Base-by-base conservation (phyloP, 805 yeast species). In the Yarrowia osloensis region DNA sequence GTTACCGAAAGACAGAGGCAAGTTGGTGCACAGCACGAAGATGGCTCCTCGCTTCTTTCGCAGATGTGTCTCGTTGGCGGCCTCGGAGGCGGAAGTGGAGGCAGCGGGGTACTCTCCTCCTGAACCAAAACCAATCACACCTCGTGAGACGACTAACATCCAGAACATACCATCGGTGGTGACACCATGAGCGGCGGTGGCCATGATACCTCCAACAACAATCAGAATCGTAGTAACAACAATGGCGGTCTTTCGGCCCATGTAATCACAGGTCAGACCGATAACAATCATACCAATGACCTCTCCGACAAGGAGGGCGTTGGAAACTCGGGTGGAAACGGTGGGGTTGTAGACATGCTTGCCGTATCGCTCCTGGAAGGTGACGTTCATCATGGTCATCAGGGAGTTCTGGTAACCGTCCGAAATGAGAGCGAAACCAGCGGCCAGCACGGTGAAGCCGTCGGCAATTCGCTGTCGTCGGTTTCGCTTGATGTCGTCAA, bases 31-130 rank as follows among this genome's bases (percentile, higher is more conserved):
- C 75, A 89, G 70, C 37, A 84, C 82, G 72, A 88, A 87, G 22
- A 83, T 80, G 42, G 87, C 85, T 63, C 95, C 93, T 74, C 95
- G 81, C 11, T 69, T 68, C 72, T 82, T 80, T 8, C 86, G 81
- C 54, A 61, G 44, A 61, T 61, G 66, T 37, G 80, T 71, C 72
- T 88, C 91, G 74, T 88, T 88, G 12, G 91, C 89, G 29, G 92
- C 88, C 73, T 88, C 92, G 52, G 86, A 84, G 2, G 91, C 89
- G 21, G 88, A 80, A 2, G 87, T 85, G 0, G 90, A 85, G 22
- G 88, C 85, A 0, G 89, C 86, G 12, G 89, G 88, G 73, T 88
- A 88, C 74, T 88, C 92, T 39, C 91, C 91, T 69, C 92, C 92
- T 67, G 88, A 84, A 69, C 95, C 95, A 70, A 88, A 85, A 52